Conservation (phyloP, 163 green algal species). For the Scenedesmus sp. region DNA sequence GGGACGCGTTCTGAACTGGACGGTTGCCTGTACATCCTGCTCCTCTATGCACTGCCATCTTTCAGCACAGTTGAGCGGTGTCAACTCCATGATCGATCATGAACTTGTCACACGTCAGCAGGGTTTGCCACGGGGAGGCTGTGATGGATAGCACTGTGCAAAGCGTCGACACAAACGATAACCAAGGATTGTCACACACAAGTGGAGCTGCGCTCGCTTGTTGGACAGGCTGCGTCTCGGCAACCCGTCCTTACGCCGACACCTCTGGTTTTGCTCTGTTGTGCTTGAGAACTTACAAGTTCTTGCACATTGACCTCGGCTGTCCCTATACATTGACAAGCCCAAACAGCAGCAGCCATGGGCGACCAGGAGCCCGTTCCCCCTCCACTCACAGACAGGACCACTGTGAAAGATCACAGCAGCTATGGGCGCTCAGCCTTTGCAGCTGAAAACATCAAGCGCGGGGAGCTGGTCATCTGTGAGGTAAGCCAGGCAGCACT, state of each 20-base stretch:
- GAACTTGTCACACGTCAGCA: background rate
- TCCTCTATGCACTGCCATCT: background rate
- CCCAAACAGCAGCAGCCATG: background rate
- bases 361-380: background rate
- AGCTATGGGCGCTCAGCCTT: constrained; percentile 38
- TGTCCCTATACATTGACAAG: background rate
- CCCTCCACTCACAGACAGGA: background rate
- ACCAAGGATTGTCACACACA: background rate
- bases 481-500: background rate
- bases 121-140: background rate
- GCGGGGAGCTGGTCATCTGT: constrained; percentile 16
- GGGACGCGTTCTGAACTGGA: too few relatives aligned
- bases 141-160: background rate
- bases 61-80: background rate
- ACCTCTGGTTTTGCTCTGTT: background rate
- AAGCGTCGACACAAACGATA: background rate
- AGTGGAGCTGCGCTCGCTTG: background rate
- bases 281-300: background rate
- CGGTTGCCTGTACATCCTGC: too few relatives aligned
- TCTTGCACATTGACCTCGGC: background rate
- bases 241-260: background rate
- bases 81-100: background rate
- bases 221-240: background rate
- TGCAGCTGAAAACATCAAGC: background rate
- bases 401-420: constrained; percentile 35